phyloP scores from a whole-genome alignment of 2,329 filamentous ascomycete genomes.

The Exophiala oligosperma region DNA sequence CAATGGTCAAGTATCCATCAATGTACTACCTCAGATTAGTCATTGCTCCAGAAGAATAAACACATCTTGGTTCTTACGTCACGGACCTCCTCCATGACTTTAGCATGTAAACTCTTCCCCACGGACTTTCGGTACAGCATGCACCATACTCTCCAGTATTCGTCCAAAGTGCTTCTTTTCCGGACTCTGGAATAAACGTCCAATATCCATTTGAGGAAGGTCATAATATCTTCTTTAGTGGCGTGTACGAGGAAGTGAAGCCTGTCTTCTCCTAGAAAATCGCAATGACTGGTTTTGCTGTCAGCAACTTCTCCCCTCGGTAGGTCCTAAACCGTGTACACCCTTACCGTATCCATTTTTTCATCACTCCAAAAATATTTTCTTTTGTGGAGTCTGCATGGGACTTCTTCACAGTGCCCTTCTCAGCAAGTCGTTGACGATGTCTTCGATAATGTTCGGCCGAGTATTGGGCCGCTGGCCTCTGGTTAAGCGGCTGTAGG shows the following conservation, averaged over 20 bases:
- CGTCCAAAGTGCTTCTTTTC: conserved; percentile 2
- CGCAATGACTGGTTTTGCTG: too few species aligned
- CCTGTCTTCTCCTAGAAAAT: too few species aligned
- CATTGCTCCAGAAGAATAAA: conserved; percentile 2
- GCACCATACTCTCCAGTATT: neutral
- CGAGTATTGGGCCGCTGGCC: conserved; percentile 11
- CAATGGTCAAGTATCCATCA: conserved; percentile 6
- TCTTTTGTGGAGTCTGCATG: conserved; percentile 22
- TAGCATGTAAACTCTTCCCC: too few species aligned
- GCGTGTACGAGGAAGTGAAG: too few species aligned
- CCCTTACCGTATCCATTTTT: conserved; percentile 15
- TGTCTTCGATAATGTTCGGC: conserved; percentile 11
- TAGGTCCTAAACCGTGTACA: too few species aligned
- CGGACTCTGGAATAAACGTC: neutral
- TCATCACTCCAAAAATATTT: conserved; percentile 20
- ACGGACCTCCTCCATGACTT: too few species aligned
- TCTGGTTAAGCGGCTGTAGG: conserved; percentile 3
- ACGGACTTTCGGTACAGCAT: neutral
- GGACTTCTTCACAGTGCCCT: conserved; percentile 10
- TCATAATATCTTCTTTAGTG: too few species aligned
- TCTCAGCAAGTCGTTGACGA: conserved; percentile 8
- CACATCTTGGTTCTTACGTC: neutral
- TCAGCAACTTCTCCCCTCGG: too few species aligned
- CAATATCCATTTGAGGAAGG: conserved; percentile 7
- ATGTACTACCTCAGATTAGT: conserved; percentile 8